Base-by-base conservation (phyloP, 192 early-diverging fungal genomes). In the Phycomyces blakesleeanus region DNA sequence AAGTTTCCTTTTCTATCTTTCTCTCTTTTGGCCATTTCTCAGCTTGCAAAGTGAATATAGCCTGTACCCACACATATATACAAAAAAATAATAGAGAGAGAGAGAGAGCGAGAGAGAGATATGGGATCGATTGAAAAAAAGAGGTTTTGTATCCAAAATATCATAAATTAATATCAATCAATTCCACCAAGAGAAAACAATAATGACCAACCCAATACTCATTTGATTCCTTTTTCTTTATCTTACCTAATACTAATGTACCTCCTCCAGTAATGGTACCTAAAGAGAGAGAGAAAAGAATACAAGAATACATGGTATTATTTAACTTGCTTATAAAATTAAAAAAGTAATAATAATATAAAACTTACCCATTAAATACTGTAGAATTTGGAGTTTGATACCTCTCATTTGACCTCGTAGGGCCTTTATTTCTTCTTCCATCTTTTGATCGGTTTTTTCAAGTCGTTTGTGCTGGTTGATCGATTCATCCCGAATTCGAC, bases 341-440 rank as follows among this genome's bases (percentile, higher is more conserved):
- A 2, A 34, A 34, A 34, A 5, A 5, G 29, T 7, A 34, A 34
- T 34, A 34, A 5, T 34, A n/a, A n/a, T n/a, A n/a, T n/a, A n/a
- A n/a, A n/a, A n/a, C 52, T 55, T 59, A 61, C 84, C 90, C 25
- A 92, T 82, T 83, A 90, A 86, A 57, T 92, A 90, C 74, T 88
- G 88, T 39, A 92, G 59, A 34, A 90, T 90, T 56, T 86, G 85
- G 29, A 89, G 87, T 66, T 93, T 93, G 68, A 95, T 91, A 15
- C 89, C 88, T 77, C 94, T 91, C 88, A 95, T 91, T 65, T 91
- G 85, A 18, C 86, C 93, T 37, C 88, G 79, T 50, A 95, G 70
- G 1, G 77, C 81, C 14, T 87, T 80, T 54, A 97, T 91, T 74
- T 97, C 95, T 39, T 84, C 80, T 61, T 94, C 95, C 55, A 97